A percentile compares a stretch with the other conserved stretches of the same genome.
These are phyloP conservation scores for Irpex sp. DNA, from an alignment of 1,284 basidiomycete species.

Conservation along the genomic window DNA sequence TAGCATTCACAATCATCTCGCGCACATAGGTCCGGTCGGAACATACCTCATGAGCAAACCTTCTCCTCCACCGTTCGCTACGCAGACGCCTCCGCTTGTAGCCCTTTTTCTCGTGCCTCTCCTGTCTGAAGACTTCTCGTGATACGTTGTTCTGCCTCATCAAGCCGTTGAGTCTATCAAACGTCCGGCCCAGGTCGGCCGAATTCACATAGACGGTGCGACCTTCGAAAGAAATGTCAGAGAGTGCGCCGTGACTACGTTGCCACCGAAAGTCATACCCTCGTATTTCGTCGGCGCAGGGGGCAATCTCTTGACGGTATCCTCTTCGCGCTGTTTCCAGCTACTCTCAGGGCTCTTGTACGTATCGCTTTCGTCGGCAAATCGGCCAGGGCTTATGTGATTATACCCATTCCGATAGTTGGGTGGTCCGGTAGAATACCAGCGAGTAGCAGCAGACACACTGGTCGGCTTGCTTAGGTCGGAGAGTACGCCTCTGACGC, in stretches of 20 bases:
- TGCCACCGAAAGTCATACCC: slow-evolving; percentile 15
- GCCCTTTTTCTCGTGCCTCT: slow-evolving; percentile 73
- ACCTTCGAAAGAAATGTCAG: slow-evolving; percentile 31
- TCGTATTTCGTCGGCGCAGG: slow-evolving; percentile 21
- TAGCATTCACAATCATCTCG: slow-evolving; percentile 16
- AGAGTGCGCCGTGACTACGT: slow-evolving; percentile 11
- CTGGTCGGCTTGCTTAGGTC: neutral
- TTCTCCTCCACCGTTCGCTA: slow-evolving; percentile 64
- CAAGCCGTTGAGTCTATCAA: slow-evolving; percentile 46
- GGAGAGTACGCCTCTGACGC: neutral
- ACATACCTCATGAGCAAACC: slow-evolving; percentile 67
- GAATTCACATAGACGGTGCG: slow-evolving; percentile 42
- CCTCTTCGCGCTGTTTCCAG: slow-evolving; percentile 17
- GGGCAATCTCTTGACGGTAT: slow-evolving; percentile 11
- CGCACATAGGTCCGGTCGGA: slow-evolving; percentile 16
- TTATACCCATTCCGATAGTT: neutral
- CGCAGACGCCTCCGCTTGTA: slow-evolving; percentile 58
- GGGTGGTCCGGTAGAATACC: neutral
- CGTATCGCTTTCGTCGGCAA: neutral
- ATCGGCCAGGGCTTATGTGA: neutral
- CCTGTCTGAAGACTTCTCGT: slow-evolving; percentile 42
- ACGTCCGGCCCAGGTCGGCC: slow-evolving; percentile 40
- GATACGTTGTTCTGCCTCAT: slow-evolving; percentile 55
- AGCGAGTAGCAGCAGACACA: neutral
- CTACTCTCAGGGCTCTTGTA: slow-evolving; percentile 11